Base-by-base conservation (phyloP, 2,329 filamentous ascomycete genomes). In the Lachnellula subtilissima region DNA sequence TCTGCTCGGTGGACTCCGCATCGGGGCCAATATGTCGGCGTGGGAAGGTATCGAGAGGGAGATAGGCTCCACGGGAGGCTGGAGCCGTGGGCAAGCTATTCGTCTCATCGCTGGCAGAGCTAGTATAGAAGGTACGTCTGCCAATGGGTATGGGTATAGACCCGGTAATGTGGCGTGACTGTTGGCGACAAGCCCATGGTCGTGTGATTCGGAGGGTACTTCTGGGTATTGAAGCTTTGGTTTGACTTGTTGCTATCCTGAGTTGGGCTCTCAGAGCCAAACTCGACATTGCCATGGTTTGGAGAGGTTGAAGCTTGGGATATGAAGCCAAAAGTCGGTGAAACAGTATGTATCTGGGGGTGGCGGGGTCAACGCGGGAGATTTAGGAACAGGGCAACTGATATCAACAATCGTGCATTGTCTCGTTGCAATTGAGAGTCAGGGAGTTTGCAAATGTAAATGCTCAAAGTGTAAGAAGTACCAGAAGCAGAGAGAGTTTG, bases 21-120 rank as follows among this genome's bases (percentile, higher is more conserved):
- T 87, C 85, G 3, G 91, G 91, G 1, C 92, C 92, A 74, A 97
- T 96, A 74, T 97, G 93, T 49, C 93, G 85, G 56, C 87, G 81
- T 54, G 88, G 79, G 68, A 96, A 96, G 12, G 69, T 77, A 68
- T 80, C 77, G 45, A 79, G 70, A 48, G 77, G 76, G 39, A 74
- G 73, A 61, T 76, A 75, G 45, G 73, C 61, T 54, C 76, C 71
- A 47, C 66, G 59, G 3, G 63, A 64, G 23, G 52, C 57, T 15
- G 59, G 58, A 23, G 51, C 53, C 35, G 57, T 51, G 36, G 58
- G 58, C 14, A 55, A 36, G 12, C 50, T 64, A 50, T 65, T 66
- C 3, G 62, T 54, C 39, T 65, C 63, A 60, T 69, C 68, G 12
- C 55, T 63, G 22, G 61, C 61, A 51, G 69, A 66, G 59, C 65